Conservation (phyloP, 345 rosid genomes). For the Ailanthus altissimus region DNA sequence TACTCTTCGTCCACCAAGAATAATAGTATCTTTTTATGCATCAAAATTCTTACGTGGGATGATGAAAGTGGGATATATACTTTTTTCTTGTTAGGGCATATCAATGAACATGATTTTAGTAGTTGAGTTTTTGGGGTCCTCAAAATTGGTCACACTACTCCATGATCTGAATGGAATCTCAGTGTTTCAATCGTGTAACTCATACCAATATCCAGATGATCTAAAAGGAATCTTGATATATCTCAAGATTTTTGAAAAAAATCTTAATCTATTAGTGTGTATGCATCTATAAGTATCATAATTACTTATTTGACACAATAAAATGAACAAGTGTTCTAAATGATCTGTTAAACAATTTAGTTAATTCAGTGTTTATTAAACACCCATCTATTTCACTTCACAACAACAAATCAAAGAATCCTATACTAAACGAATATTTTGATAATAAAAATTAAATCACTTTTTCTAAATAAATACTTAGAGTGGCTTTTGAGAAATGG, state of each 20-base stretch:
- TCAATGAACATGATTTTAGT: slow-evolving; percentile 22
- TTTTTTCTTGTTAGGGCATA: slow-evolving; percentile 33
- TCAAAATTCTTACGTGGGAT: slow-evolving; percentile 25
- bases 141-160: slow-evolving; percentile 26
- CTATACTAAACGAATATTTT: too few relatives aligned
- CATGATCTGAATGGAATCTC: slow-evolving; percentile 47
- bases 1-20: slow-evolving; percentile 24
- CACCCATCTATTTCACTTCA: too few relatives aligned
- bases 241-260: neutral
- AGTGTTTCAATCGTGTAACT: slow-evolving; percentile 1
- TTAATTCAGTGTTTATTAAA: too few relatives aligned
- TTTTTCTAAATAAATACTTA: too few relatives aligned
- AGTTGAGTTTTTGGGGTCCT: slow-evolving; percentile 30
- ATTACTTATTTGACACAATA: neutral
- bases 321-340: neutral
- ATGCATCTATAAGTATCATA: neutral
- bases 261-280: neutral
- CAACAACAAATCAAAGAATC: too few relatives aligned
- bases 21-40: neutral
- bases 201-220: slow-evolving; percentile 8
- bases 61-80: slow-evolving; percentile 32
- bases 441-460: too few relatives aligned
- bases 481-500: too few relatives aligned
- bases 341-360: too few relatives aligned
- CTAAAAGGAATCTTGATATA: slow-evolving; percentile 34